phyloP scores from a whole-genome alignment of 768 basidiomycete genomes.

The Boletus sp. region DNA sequence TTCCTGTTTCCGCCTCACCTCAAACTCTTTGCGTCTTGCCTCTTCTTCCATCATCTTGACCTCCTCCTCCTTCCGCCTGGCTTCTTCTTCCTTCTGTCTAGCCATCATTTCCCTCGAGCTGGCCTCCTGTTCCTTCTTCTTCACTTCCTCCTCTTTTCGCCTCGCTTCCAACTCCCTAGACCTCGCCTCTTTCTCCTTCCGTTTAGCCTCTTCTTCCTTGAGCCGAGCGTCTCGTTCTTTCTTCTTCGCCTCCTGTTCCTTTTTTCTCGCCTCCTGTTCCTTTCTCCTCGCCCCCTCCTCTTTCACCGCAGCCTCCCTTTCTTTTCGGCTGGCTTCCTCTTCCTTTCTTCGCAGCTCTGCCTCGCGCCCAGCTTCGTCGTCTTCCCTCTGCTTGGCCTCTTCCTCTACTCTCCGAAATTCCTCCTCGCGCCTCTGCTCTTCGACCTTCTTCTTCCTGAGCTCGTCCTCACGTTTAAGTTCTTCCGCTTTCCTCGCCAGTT shows the following conservation, averaged over 20 bases:
- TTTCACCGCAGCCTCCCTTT: constrained; percentile 22
- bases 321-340: constrained; percentile 32
- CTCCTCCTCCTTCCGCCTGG: constrained; percentile 26
- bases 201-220: constrained; percentile 26
- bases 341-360: constrained; percentile 31
- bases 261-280: constrained; percentile 29
- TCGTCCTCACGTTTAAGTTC: constrained; percentile 33
- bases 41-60: constrained; percentile 25
- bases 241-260: constrained; percentile 20
- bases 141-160: constrained; percentile 20
- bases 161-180: constrained; percentile 19
- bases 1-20: constrained; percentile 29
- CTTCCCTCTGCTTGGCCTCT: constrained; percentile 24
- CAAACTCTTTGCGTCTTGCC: constrained; percentile 28
- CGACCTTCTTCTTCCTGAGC: constrained; percentile 23
- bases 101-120: constrained; percentile 28
- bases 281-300: constrained; percentile 24
- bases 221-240: constrained; percentile 19
- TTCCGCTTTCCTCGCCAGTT: constrained; percentile 34
- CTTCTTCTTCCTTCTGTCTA: constrained; percentile 29
- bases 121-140: constrained; percentile 27
- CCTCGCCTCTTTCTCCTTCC: constrained; percentile 28
- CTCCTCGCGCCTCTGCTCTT: constrained; percentile 31
- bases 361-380: constrained; percentile 25
- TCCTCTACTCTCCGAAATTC: constrained; percentile 23